phyloP scores from a whole-genome alignment of 768 basidiomycete genomes.

The Neoboletus magnificus region DNA sequence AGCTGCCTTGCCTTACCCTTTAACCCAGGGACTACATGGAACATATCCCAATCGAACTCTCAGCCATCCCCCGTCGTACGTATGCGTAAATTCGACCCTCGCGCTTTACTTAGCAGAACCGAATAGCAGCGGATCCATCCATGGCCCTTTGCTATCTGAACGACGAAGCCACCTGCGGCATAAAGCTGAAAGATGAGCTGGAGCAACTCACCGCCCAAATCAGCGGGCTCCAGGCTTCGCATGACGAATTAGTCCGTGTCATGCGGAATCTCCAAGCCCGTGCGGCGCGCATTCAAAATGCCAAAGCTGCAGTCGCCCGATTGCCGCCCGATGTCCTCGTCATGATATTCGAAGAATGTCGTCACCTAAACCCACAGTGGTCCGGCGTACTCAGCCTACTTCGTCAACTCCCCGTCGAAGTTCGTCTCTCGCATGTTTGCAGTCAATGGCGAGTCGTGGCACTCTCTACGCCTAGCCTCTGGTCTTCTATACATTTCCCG shows the following conservation, averaged over 20 bases:
- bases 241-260: slow-evolving; percentile 25
- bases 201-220: slow-evolving; percentile 27
- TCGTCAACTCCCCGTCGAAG: slow-evolving; percentile 32
- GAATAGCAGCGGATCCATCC: slow-evolving; percentile 7
- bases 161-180: slow-evolving; percentile 11
- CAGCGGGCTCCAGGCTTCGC: slow-evolving; percentile 26
- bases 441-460: slow-evolving; percentile 35
- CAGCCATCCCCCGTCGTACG: slow-evolving; percentile 22
- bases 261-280: slow-evolving; percentile 29
- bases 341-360: slow-evolving; percentile 31
- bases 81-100: not conserved
- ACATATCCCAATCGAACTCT: slow-evolving; percentile 19
- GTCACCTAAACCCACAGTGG: slow-evolving; percentile 32
- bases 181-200: slow-evolving; percentile 20
- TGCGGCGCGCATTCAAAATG: slow-evolving; percentile 32
- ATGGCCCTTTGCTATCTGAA: slow-evolving; percentile 27
- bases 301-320: slow-evolving; percentile 28
- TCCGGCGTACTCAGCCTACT: slow-evolving; percentile 31
- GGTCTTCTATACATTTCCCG: slow-evolving; percentile 34
- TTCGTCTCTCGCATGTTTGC: slow-evolving; percentile 34
- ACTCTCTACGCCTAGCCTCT: slow-evolving; percentile 32
- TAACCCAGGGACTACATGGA: slow-evolving; percentile 23
- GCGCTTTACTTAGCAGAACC: slow-evolving; percentile 2
- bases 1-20: slow-evolving; percentile 21
- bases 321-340: slow-evolving; percentile 31